These are phyloP conservation scores for Dalbergia oliveri DNA, from an alignment of 306 rosid species.

Conservation along the genomic window DNA sequence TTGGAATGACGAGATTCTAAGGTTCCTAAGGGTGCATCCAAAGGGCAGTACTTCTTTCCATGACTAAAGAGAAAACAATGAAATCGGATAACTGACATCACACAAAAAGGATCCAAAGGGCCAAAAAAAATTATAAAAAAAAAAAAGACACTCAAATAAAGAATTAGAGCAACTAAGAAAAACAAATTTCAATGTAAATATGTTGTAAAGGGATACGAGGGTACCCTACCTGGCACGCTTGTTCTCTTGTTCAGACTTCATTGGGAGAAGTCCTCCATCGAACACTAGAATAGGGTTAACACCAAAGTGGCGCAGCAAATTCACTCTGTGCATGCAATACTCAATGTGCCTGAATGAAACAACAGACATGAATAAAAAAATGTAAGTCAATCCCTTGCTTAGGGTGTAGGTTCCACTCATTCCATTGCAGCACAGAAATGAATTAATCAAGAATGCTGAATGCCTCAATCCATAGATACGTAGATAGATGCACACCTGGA, in stretches of 20 bases:
- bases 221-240: constrained; percentile 78
- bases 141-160: not conserved
- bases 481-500: constrained; percentile 53
- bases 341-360: constrained; percentile 75
- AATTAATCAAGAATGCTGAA: no score
- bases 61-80: not conserved
- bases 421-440: no score
- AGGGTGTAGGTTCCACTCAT: no score
- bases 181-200: not conserved
- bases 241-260: constrained; percentile 93
- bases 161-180: not conserved
- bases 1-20: not conserved
- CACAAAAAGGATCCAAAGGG: not conserved
- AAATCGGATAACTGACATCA: constrained; percentile 4
- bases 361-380: constrained; percentile 24
- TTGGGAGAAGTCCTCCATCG: constrained; percentile 94
- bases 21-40: constrained; percentile 22
- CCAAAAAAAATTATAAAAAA: no score
- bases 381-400: not conserved
- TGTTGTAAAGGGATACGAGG: not conserved
- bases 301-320: constrained; percentile 78
- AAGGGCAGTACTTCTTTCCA: not conserved
- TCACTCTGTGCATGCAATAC: constrained; percentile 93
- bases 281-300: constrained; percentile 90
- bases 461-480: no score